Evolutionary conservation across 305 asterid species (phyloP), one percentile per base, ranked within the genome.

Genomic region (Solanum aculeatissimum): DNA sequence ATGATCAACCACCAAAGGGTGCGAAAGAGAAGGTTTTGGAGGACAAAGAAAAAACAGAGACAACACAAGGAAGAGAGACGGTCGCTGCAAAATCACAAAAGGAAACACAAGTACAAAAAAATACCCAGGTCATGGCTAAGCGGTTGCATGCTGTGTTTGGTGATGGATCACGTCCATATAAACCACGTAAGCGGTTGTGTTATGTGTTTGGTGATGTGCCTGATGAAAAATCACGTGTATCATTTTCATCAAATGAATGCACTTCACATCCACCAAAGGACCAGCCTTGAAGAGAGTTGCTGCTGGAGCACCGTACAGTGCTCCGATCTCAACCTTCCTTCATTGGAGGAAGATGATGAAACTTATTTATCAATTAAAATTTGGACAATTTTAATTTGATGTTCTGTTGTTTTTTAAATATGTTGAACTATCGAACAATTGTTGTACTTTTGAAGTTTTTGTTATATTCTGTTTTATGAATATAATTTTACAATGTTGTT

Each of bases 291-390:
- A 1, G 58, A 53, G 18, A 15, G 9, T 53, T 16, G 9, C 2
- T 29, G 32, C 32, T 29, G 32, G 32, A 29, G 32, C n/a, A 16
- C n/a, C 5, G 27, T 0, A 29, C 32, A 1, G 32, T 11, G 84
- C 29, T 90, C 90, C 0, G 90, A 88, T 35, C 62, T 89, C 5
- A 60, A 83, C 23, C 82, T 85, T 9, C 71, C 90, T 0, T 91
- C 91, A 2, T 71, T 80, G 16, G 83, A 54, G 7, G 16, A 72
- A 19, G 55, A 27, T 29, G 29, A 58, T n/a, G 23, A 58, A 58
- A 13, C 9, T 35, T 35, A 35, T 35, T 35, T 4, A 35, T 35
- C 0, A 35, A 32, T 32, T 0, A 32, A 32, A 35, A 5, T 35
- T 35, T 35, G 7, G 40, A 35, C 6, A 35, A 35, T 35, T 35